Base-by-base conservation (phyloP, 1,139 yeast species). In the Hanseniaspora gamundiae region DNA sequence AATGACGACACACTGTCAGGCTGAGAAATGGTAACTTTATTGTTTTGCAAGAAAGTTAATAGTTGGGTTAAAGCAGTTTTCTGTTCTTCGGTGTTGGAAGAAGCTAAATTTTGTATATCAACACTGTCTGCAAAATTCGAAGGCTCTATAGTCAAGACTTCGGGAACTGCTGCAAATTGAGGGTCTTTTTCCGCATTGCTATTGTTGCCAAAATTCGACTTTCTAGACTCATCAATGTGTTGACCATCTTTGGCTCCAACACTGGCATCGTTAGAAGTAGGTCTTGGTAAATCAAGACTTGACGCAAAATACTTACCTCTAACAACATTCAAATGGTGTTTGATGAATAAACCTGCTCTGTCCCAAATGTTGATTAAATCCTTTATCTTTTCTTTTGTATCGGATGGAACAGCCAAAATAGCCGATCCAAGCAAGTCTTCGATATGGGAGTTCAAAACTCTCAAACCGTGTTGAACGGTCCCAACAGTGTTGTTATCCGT, bases 331-430 rank as follows among this genome's bases (percentile, higher is more conserved):
- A 88, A 67, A 35, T 71, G 66, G 39, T 70, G 70, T 38, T 73
- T 71, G 44, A 71, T 69, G 63, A 91, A 91, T 14, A 95, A 82
- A 42, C 76, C 78, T 30, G 91, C 83, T 52, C 86, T 77, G 55
- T 79, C 86, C 98, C 98, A 91, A 56, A 91, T 88, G 51, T 85
- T 95, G 52, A 91, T 74, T 54, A 91, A 71, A 64, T 87, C 88
- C 57, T 78, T 70, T 52, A 87, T 76, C 62, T 87, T 91, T 48
- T 76, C 85, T 58, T 69, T 69, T 52, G 76, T 78, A 38, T 64
- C 68, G 42, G 67, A 68, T 46, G 69, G 64, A 52, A 76, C 70
- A 49, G 70, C 71, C 43, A 72, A 71, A 55, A 79, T 63, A 27
- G 85, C 76, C 53, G 76, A 78, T 53, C 76, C 76, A 47, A 80